Percentiles rank a stretch among this genome's conserved stretches.
phyloP scores from a whole-genome alignment of 2,329 filamentous ascomycete species.

The Colletotrichum spaethianum region DNA sequence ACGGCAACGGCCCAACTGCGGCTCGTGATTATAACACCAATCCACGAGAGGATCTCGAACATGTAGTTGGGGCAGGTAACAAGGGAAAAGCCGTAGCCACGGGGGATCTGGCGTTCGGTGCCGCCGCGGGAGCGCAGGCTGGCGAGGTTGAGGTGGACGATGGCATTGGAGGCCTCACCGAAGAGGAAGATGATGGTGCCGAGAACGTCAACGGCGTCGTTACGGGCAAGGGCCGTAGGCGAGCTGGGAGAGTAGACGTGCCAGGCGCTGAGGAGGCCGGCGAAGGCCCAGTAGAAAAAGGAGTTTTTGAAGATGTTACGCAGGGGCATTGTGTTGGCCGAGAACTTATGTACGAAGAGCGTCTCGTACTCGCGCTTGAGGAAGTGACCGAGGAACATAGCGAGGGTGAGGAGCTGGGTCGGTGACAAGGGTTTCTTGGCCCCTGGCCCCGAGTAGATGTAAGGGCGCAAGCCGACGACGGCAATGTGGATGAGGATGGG shows the following conservation, averaged over 20 bases:
- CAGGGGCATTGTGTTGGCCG: slow-evolving; percentile 92
- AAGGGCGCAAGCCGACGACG: slow-evolving; percentile 79
- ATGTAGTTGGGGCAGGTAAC: slow-evolving; percentile 99
- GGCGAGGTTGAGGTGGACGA: slow-evolving; percentile 84
- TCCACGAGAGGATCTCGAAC: slow-evolving; percentile 91
- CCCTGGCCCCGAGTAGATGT: slow-evolving; percentile 62
- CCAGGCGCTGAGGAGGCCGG: slow-evolving; percentile 85
- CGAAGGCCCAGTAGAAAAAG: slow-evolving; percentile 91
- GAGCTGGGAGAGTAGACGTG: slow-evolving; percentile 87
- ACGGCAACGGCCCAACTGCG: slow-evolving; percentile 83
- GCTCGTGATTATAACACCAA: slow-evolving; percentile 84
- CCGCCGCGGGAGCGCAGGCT: slow-evolving; percentile 83
- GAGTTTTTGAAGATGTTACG: slow-evolving; percentile 96
- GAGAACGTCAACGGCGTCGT: slow-evolving; percentile 70
- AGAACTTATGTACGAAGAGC: slow-evolving; percentile 94
- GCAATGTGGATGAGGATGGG: slow-evolving; percentile 89
- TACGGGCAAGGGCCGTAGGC: slow-evolving; percentile 69
- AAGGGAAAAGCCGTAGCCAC: slow-evolving; percentile 84
- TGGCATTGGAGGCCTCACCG: slow-evolving; percentile 85
- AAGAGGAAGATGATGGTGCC: slow-evolving; percentile 82
- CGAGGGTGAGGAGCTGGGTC: slow-evolving; percentile 81
- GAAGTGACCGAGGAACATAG: slow-evolving; percentile 86
- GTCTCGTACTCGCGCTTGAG: slow-evolving; percentile 96
- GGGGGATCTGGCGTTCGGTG: slow-evolving; percentile 89
- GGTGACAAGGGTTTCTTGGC: slow-evolving; percentile 68